A percentile compares a stretch with the other conserved stretches of the same genome.
Evolutionary conservation across 345 rosid genomes (phyloP).

Genomic region (Eucalyptus tenuipes): DNA sequence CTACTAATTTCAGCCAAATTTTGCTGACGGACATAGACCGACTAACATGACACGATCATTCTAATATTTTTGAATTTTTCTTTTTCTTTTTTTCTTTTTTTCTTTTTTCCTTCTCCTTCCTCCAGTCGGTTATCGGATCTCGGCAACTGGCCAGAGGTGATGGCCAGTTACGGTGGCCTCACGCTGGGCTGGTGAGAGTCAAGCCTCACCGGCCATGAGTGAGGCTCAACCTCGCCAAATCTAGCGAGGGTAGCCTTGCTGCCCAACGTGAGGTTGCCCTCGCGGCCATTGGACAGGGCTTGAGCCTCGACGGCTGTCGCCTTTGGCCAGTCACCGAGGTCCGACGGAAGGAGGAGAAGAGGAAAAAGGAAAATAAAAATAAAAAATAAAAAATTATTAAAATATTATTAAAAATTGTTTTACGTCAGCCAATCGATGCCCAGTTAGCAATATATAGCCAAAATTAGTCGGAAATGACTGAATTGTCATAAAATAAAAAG

Average conservation of each 20-base stretch:
- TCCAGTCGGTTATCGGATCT: accelerated
- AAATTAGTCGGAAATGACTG: accelerated
- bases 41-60: accelerated
- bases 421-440: accelerated
- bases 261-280: accelerated
- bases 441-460: accelerated
- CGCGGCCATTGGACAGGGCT: accelerated
- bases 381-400: too few relatives aligned
- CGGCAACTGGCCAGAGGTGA: accelerated
- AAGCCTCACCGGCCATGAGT: accelerated
- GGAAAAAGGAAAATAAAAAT: accelerated
- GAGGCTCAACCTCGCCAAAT: accelerated
- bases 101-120: too few relatives aligned
- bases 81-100: accelerated
- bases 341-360: too few relatives aligned
- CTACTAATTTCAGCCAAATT: accelerated
- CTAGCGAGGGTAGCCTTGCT: accelerated
- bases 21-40: accelerated
- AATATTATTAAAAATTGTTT: too few relatives aligned
- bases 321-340: too few relatives aligned
- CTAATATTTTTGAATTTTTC: too few relatives aligned
- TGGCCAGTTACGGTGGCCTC: too few relatives aligned
- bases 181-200: accelerated
- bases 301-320: accelerated
- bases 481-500: accelerated